Base-by-base conservation (phyloP, 2,329 filamentous ascomycete species). In the Alternaria consortialis region DNA sequence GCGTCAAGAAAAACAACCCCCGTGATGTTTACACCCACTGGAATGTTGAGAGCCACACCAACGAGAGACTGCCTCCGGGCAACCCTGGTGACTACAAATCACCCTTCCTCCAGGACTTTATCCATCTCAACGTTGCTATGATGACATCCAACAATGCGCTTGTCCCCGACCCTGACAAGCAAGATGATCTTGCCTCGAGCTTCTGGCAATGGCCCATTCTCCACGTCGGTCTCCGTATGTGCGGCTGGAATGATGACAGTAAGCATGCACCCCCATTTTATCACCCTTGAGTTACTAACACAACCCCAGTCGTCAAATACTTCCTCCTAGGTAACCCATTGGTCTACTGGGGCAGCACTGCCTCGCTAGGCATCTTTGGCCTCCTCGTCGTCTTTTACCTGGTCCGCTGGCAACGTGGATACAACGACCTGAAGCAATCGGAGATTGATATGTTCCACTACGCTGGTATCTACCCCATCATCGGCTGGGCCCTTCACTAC, bases 141-240 rank as follows among this genome's bases (percentile, higher is more conserved):
- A 97, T 98, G 94, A 99, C 95, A 4, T 98, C 95, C 39, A 99
- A 99, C 86, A 99, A 99, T 76, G 95, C 95, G 25, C 88, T 99
- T 46, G 93, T 99, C 20, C 95, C 95, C 4, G 95, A 99, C 75
- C 94, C 95, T 5, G 95, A 99, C 80, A 99, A 99, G 87, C 95
- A 99, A 80, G 95, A 99, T 74, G 95, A 99, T 75, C 88, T 99
- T 48, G 95, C 95, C 32, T 99, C 95, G 13, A 86, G 93, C 68
- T 97, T 94, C 85, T 99, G 95, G 95, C 94, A 99, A 82, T 99
- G 95, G 95, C 95, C 95, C 20, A 88, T 99, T 65, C 88, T 99
- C 40, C 85, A 98, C 73, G 95, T 98, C 58, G 95, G 95, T 77
- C 88, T 99, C 56, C 91, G 96, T 64, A 99, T 99, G 95, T 99